phyloP scores from a whole-genome alignment of 2,329 filamentous ascomycete genomes.

The Paracamarosporium sp. region DNA sequence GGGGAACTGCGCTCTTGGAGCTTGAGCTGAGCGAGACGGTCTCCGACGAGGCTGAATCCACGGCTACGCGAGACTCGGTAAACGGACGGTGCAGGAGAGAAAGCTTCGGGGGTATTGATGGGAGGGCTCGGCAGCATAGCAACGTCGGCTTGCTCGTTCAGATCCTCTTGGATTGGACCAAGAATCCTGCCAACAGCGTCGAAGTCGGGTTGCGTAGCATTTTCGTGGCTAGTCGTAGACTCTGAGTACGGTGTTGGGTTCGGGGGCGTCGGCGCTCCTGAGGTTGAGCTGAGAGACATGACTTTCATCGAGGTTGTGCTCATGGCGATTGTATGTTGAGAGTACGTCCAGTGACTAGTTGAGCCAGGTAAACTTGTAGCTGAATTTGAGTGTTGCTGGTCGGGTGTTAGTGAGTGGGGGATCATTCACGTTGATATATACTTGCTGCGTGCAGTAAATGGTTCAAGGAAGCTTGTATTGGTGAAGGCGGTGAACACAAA shows the following conservation, averaged over 20 bases:
- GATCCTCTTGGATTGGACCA: constrained; percentile 33
- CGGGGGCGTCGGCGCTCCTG: constrained; percentile 27
- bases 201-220: constrained; percentile 29
- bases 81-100: constrained; percentile 37
- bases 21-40: constrained; percentile 78
- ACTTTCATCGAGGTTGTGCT: constrained; percentile 18
- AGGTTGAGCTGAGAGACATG: constrained; percentile 27
- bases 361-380: background rate
- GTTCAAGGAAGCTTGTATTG: background rate
- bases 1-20: constrained; percentile 23
- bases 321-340: constrained; percentile 5
- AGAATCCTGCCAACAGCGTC: constrained; percentile 35
- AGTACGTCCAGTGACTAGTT: background rate
- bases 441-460: background rate
- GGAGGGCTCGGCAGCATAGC: constrained; percentile 39
- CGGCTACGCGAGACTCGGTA: constrained; percentile 26
- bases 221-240: constrained; percentile 17
- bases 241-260: constrained; percentile 35
- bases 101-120: constrained; percentile 34
- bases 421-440: background rate
- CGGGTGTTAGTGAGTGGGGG: background rate
- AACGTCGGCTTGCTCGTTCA: constrained; percentile 39
- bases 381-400: background rate
- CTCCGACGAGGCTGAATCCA: constrained; percentile 81
- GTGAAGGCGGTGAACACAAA: constrained; percentile 2